phyloP scores from a whole-genome alignment of 495 filamentous ascomycete species.

The Talaromyces nanjingensis region DNA sequence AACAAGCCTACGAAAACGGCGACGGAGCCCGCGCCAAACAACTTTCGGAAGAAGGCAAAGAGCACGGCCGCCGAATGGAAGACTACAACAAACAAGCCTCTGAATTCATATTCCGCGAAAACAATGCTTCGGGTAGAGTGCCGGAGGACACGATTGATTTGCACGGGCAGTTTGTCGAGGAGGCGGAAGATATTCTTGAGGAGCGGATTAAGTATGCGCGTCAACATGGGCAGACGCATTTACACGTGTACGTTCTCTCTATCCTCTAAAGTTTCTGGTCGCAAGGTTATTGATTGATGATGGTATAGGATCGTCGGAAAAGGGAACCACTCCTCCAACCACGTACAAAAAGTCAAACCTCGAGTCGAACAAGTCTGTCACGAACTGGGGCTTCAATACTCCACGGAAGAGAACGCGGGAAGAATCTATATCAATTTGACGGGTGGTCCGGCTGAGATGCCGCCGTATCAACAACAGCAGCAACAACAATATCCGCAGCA shows the following conservation, averaged over 20 bases:
- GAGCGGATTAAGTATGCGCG: conserved; percentile 70
- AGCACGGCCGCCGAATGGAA: conserved; percentile 70
- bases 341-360: conserved; percentile 88
- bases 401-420: conserved; percentile 81
- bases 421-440: conserved; percentile 68
- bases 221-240: conserved; percentile 61
- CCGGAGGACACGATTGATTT: conserved; percentile 82
- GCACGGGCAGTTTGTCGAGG: conserved; percentile 87
- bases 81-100: conserved; percentile 82
- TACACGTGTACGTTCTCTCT: conserved; percentile 54
- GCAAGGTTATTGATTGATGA: not conserved
- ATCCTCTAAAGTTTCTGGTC: not conserved
- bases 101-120: conserved; percentile 89
- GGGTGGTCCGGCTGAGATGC: conserved; percentile 52
- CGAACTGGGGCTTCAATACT: conserved; percentile 73
- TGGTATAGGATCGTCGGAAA: conserved; percentile 73
- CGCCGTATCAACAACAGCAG: conserved; percentile 31
- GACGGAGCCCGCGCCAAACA: conserved; percentile 74
- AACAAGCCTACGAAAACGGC: conserved; percentile 71
- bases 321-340: conserved; percentile 74
- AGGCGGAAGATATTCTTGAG: conserved; percentile 85
- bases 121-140: conserved; percentile 69
- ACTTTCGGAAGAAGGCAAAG: conserved; percentile 77
- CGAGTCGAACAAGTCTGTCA: conserved; percentile 78
- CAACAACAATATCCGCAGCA: conserved; percentile 15